Evolutionary conservation across 208 protist species (phyloP).

Genomic region (Trichomonas vaginalis): DNA sequence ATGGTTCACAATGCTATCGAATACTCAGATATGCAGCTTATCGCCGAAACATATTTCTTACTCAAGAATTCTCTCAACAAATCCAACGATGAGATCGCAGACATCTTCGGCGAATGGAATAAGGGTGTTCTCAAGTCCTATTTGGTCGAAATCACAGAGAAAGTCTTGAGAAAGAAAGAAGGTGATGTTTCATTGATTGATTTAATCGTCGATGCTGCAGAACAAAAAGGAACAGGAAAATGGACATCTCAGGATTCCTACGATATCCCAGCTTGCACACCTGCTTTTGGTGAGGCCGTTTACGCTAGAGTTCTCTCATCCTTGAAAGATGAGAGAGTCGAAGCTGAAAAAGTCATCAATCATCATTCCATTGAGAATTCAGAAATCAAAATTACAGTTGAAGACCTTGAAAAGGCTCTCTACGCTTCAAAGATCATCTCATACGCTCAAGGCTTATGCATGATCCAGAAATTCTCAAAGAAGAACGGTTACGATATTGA

Average conservation of each 20-base stretch:
- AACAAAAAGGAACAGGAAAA: slow-evolving; percentile 88
- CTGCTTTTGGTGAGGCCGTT: slow-evolving; percentile 32
- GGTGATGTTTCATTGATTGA: slow-evolving; percentile 57
- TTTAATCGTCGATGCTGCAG: slow-evolving; percentile 75
- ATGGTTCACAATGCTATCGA: slow-evolving; percentile 95
- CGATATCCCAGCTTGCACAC: slow-evolving; percentile 28
- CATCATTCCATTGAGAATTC: background rate
- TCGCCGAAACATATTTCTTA: slow-evolving; percentile 77
- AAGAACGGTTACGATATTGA: slow-evolving; percentile 49
- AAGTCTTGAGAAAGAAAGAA: slow-evolving; percentile 71
- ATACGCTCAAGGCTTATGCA: slow-evolving; percentile 55
- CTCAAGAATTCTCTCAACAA: slow-evolving; percentile 60
- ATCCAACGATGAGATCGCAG: slow-evolving; percentile 63
- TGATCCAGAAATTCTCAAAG: slow-evolving; percentile 41
- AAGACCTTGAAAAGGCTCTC: slow-evolving; percentile 25
- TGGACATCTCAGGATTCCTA: slow-evolving; percentile 69
- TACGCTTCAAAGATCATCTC: slow-evolving; percentile 55
- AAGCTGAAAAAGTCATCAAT: slow-evolving; percentile 30
- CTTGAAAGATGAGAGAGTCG: slow-evolving; percentile 64
- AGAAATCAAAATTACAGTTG: background rate
- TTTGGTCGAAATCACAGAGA: slow-evolving; percentile 90
- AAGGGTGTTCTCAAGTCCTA: slow-evolving; percentile 69
- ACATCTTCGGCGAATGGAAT: slow-evolving; percentile 78
- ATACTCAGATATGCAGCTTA: slow-evolving; percentile 92
- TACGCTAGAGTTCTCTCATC: slow-evolving; percentile 45